Evolutionary conservation across 306 rosid species (phyloP), one percentile per base, ranked within the genome.

Genomic region (Cicer bijugum): DNA sequence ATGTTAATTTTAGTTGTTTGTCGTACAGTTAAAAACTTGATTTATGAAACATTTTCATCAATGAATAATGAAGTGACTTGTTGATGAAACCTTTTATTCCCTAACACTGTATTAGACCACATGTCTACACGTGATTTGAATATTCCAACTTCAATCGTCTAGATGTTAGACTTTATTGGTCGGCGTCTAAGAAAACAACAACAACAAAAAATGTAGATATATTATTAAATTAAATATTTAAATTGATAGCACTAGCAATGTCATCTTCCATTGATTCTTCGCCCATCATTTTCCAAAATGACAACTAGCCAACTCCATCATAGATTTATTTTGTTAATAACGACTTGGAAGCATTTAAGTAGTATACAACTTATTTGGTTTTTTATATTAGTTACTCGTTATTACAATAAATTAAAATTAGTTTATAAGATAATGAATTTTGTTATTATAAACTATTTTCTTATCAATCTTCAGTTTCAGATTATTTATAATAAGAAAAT

Each of bases 91-190:
- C 35, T 28, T 28, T 28, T 5, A 28, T 28, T 28, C 35, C 35
- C 35, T 28, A 4, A 28, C 35, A 3, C 4, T 28, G 35, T 28
- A 28, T 28, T 50, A 10, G 20, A 50, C 38, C 62, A 9, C 45
- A 59, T 37, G 44, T 6, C 6, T 33, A 59, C 66, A 35, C 67
- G 67, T 37, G 45, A 2, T 60, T 60, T 60, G 64, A 57, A 60
- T 60, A 11, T 57, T 57, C 40, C 28, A 57, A 57, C 64, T 20
- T 57, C 8, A 57, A 57, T 6, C 9, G 4, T 12, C 2, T 28
- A 58, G 2, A 3, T 20, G 9, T 50, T n/a, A 20, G 35, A 17
- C 64, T 58, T 4, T 28, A 15, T 28, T 57, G 5, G 40, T 28
- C 33, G n/a, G 6, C 12, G 47, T 14, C 47, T 57, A 10, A 23